Percentiles rank a stretch among this genome's conserved stretches.
Conservation (phyloP, 805 yeast species). For the Clavispora fructus region DNA sequence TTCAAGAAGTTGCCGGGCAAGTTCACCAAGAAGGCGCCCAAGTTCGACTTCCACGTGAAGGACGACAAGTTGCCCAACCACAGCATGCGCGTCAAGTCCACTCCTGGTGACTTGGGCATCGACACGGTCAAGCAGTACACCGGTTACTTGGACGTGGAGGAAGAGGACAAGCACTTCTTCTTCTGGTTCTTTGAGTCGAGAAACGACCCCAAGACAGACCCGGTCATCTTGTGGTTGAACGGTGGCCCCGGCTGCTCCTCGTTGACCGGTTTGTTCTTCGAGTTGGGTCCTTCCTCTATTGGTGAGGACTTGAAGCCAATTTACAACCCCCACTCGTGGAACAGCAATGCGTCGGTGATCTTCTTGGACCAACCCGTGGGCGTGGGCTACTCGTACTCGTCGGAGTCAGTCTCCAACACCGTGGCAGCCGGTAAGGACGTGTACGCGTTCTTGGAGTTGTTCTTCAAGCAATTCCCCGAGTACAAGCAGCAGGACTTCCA, state of each 20-base stretch:
- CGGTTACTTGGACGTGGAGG: conserved; percentile 79
- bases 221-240: conserved; percentile 85
- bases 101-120: conserved; percentile 49
- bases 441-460: conserved; percentile 73
- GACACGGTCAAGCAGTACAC: conserved; percentile 79
- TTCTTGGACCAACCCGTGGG: conserved; percentile 93
- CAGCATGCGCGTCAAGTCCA: conserved; percentile 16
- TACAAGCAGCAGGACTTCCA: conserved; percentile 55
- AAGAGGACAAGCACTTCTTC: conserved; percentile 84
- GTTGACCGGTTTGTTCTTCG: conserved; percentile 83
- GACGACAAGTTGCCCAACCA: conserved; percentile 36
- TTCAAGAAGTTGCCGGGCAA: conserved; percentile 48
- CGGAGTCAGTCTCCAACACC: conserved; percentile 59
- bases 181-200: conserved; percentile 89
- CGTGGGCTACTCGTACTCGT: conserved; percentile 84
- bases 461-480: conserved; percentile 80
- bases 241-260: conserved; percentile 98
- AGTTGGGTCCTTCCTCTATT: conserved; percentile 83
- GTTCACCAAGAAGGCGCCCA: conserved; percentile 13
- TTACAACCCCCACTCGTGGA: conserved; percentile 85
- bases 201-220: conserved; percentile 69
- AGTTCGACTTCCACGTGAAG: conserved; percentile 36
- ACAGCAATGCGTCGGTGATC: conserved; percentile 81
- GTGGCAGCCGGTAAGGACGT: conserved; percentile 86
- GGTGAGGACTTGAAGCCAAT: conserved; percentile 63